These are phyloP conservation scores for Micractinium conductrix DNA, from an alignment of 139 green algal genomes.

Conservation along the genomic window DNA sequence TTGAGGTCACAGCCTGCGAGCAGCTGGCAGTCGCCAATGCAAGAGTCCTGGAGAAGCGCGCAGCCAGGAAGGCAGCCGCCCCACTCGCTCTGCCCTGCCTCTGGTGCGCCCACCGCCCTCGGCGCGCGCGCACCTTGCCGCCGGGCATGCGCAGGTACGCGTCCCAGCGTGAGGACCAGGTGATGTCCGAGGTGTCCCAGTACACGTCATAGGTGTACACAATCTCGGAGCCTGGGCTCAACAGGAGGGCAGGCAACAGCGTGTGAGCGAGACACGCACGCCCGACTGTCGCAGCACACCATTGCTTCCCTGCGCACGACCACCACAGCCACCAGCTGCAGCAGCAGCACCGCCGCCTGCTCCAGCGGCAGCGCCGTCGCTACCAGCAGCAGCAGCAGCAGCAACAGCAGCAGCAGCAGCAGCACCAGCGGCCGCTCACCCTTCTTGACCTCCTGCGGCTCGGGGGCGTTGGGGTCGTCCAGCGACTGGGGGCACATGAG, in stretches of 20 bases:
- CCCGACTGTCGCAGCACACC: too few species aligned
- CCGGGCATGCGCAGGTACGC: constrained; percentile 95
- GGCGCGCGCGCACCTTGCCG: constrained; percentile 40
- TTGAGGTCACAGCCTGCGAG: too few species aligned
- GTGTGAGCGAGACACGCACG: neutral
- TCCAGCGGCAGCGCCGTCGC: too few species aligned
- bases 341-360: too few species aligned
- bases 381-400: too few species aligned
- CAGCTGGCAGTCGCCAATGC: too few species aligned
- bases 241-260: neutral
- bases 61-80: neutral
- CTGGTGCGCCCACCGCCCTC: neutral
- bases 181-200: constrained; percentile 84
- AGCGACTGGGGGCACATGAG: constrained; percentile 69
- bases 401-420: too few species aligned
- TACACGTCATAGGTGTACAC: constrained; percentile 94
- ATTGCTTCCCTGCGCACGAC: too few species aligned
- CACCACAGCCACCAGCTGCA: too few species aligned
- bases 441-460: constrained; percentile 75
- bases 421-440: constrained; percentile 57
- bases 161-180: constrained; percentile 95
- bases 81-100: neutral
- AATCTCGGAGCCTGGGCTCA: constrained; percentile 29
- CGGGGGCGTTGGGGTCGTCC: constrained; percentile 53
- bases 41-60: neutral